Evolutionary conservation across 306 rosid genomes (phyloP).

Genomic region (Morella rubra): DNA sequence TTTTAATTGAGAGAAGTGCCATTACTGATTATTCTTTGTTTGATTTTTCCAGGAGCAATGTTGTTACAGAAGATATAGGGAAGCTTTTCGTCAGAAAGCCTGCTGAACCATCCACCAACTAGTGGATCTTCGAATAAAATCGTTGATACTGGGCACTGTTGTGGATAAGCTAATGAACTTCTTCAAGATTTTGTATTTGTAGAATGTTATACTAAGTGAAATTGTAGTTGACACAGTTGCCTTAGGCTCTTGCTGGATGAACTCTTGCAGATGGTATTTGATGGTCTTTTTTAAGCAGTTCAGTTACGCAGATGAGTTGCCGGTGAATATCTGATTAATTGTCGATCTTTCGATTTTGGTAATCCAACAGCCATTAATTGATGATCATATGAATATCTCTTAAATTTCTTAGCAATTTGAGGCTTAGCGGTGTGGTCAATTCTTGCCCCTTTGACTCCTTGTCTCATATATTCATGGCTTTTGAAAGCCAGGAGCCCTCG

Average conservation of each 20-base stretch:
- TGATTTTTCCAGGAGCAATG: constrained; percentile 67
- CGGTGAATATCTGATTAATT: too few species aligned
- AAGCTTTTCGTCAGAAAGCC: constrained; percentile 81
- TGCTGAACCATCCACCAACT: constrained; percentile 38
- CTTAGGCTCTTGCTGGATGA: background rate
- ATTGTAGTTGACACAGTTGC: constrained; percentile 19
- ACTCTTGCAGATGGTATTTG: background rate
- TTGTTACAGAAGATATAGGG: constrained; percentile 89
- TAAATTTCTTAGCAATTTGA: too few species aligned
- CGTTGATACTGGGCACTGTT: constrained; percentile 23
- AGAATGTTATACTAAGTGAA: constrained; percentile 25
- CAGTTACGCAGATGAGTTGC: too few species aligned
- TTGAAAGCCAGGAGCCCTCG: too few species aligned
- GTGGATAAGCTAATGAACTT: constrained; percentile 6
- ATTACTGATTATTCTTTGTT: constrained; percentile 26
- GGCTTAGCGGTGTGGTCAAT: too few species aligned
- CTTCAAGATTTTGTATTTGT: constrained; percentile 29
- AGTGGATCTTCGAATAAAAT: constrained; percentile 19
- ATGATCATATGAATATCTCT: too few species aligned
- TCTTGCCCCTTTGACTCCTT: too few species aligned
- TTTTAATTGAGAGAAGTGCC: background rate
- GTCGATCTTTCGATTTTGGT: too few species aligned
- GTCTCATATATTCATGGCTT: too few species aligned
- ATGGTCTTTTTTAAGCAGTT: too few species aligned
- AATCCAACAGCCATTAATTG: too few species aligned